Conservation (phyloP, 345 rosid species). For the Boechera divaricarpa region DNA sequence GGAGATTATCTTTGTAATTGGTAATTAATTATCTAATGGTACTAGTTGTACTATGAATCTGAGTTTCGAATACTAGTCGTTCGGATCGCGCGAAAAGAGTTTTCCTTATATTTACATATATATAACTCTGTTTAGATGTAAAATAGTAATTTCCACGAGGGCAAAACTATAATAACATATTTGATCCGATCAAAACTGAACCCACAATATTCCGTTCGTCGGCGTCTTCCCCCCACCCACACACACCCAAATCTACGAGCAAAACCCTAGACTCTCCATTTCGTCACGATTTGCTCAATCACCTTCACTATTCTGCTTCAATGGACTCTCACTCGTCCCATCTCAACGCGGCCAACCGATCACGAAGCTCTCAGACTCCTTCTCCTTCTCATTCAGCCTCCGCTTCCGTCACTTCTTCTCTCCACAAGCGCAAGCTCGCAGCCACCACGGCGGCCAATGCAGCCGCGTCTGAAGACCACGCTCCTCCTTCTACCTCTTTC, state of each 20-base stretch:
- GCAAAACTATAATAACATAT: too few relatives aligned
- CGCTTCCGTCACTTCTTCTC: conserved; percentile 90
- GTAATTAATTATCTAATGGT: too few relatives aligned
- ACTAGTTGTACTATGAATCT: too few relatives aligned
- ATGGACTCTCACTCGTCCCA: conserved; percentile 83
- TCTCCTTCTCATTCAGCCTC: conserved; percentile 99
- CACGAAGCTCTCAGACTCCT: conserved; percentile 89
- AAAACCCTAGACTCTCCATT: conserved; percentile 40
- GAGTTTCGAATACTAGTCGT: too few relatives aligned
- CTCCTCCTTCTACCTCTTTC: conserved; percentile 61
- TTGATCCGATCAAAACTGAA: not conserved
- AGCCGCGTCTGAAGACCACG: conserved; percentile 76
- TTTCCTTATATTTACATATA: too few relatives aligned
- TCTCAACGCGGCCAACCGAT: conserved; percentile 66
- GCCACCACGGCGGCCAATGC: conserved; percentile 56
- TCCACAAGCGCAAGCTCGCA: conserved; percentile 92
- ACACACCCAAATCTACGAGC: not conserved
- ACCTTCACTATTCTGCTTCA: conserved; percentile 20
- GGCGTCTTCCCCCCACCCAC: conserved; percentile 2
- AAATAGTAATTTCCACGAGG: too few relatives aligned
- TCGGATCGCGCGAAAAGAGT: too few relatives aligned
- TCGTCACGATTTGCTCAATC: conserved; percentile 13
- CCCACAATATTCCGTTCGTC: conserved; percentile 2
- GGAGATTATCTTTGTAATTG: too few relatives aligned
- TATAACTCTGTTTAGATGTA: too few relatives aligned